phyloP scores from a whole-genome alignment of 2,329 filamentous ascomycete species.

The Colletotrichum sp. region DNA sequence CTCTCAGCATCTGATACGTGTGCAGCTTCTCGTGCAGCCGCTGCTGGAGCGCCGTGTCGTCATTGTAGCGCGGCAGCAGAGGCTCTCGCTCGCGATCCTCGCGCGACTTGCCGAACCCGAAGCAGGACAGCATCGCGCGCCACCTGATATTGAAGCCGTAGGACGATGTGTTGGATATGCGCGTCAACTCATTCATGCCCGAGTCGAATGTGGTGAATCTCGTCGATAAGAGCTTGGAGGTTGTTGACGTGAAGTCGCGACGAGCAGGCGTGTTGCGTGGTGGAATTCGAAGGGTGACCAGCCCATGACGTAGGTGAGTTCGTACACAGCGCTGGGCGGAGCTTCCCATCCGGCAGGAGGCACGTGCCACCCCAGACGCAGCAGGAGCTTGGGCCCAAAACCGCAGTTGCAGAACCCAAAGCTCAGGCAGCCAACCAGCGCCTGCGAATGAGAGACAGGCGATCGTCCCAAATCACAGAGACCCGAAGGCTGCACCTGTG shows the following conservation, averaged over 20 bases:
- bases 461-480: not conserved
- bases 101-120: conserved; percentile 56
- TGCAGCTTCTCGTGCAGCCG: conserved; percentile 88
- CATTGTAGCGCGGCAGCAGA: conserved; percentile 80
- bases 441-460: not conserved
- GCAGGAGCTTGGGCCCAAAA: not conserved
- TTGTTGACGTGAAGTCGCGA: not conserved
- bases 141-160: not conserved
- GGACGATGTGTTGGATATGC: not conserved
- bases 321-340: not conserved
- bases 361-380: not conserved
- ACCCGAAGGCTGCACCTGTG: not conserved
- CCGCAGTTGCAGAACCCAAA: not conserved
- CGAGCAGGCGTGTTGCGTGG: not conserved
- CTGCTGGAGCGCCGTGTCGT: conserved; percentile 80
- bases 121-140: conserved; percentile 64
- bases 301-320: conserved; percentile 2
- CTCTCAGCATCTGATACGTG: conserved; percentile 88
- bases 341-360: not conserved
- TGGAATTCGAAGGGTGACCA: not conserved
- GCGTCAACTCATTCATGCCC: conserved; percentile 2
- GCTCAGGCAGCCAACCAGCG: not conserved
- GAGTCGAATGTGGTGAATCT: not conserved
- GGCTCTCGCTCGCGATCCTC: conserved; percentile 73
- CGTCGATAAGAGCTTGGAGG: not conserved